Conservation (phyloP, 116 monocot species). For the Cymodocea nodosa region DNA sequence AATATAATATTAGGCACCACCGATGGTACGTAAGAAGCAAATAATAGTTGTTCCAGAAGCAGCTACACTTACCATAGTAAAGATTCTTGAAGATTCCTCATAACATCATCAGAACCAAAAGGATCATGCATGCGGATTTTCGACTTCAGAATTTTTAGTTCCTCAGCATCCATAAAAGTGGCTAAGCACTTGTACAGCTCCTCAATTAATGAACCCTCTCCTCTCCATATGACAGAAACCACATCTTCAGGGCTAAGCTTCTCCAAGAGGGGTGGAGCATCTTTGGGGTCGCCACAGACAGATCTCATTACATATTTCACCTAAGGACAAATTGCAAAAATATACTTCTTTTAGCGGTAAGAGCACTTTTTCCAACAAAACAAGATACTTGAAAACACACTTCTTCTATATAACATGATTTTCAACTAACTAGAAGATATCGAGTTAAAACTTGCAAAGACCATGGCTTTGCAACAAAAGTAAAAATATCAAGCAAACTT, state of each 20-base stretch:
- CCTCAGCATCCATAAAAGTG: constrained; percentile 47
- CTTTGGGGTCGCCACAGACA: constrained; percentile 78
- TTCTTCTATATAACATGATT: no score
- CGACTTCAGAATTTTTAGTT: constrained; percentile 47
- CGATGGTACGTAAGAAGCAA: not conserved
- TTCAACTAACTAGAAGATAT: no score
- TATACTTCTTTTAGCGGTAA: no score
- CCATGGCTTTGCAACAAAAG: no score
- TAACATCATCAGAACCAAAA: constrained; percentile 40
- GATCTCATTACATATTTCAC: constrained; percentile 86
- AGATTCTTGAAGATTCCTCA: constrained; percentile 45
- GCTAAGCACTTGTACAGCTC: constrained; percentile 72
- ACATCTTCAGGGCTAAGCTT: constrained; percentile 49
- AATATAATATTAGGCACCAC: not conserved
- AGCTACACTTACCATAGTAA: constrained; percentile 51
- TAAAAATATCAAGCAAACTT: no score
- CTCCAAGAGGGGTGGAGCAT: constrained; percentile 80
- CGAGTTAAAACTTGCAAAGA: no score
- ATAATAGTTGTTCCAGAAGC: not conserved
- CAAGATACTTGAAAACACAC: no score
- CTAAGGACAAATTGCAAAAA: constrained; percentile 22
- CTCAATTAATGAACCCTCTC: constrained; percentile 85
- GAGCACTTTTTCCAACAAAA: no score
- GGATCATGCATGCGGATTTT: constrained; percentile 72
- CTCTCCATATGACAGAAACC: constrained; percentile 70